These are phyloP conservation scores for Blastocrithidia nonstop DNA, from an alignment of 208 protist species.

Conservation along the genomic window DNA sequence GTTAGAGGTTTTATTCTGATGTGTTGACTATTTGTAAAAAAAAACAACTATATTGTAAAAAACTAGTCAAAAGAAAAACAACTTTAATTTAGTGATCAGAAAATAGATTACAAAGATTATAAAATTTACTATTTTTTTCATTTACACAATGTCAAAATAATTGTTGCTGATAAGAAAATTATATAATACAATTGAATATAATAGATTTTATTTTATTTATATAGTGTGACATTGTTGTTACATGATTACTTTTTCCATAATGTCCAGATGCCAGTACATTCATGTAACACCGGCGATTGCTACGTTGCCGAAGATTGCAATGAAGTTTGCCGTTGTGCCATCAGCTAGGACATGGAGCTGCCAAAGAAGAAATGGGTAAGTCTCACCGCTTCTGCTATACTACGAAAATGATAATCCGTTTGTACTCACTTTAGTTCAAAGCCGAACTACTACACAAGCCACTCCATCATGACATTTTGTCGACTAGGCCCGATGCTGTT, in stretches of 20 bases:
- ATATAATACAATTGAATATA: no score
- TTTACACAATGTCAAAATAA: no score
- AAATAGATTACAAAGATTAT: no score
- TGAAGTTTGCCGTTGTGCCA: neutral
- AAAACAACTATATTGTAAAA: no score
- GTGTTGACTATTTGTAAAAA: no score
- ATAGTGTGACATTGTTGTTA: neutral
- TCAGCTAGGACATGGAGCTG: neutral
- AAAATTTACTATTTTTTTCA: no score
- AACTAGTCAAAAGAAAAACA: no score
- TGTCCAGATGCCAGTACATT: conserved; percentile 77
- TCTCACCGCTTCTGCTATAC: conserved; percentile 19
- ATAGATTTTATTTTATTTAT: neutral
- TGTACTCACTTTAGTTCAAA: conserved; percentile 43
- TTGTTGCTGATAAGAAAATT: no score
- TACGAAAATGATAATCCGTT: conserved; percentile 65
- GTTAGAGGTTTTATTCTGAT: no score
- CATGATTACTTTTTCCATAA: conserved; percentile 18
- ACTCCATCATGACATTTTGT: conserved; percentile 37
- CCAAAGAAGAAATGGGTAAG: conserved; percentile 79
- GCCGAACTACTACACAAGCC: conserved; percentile 33
- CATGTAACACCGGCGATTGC: conserved; percentile 15
- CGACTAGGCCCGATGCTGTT: conserved; percentile 31
- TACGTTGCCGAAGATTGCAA: no score
- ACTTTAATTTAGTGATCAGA: no score